Base-by-base conservation (phyloP, 2,329 filamentous ascomycete genomes). In the Phialophora macrospora region DNA sequence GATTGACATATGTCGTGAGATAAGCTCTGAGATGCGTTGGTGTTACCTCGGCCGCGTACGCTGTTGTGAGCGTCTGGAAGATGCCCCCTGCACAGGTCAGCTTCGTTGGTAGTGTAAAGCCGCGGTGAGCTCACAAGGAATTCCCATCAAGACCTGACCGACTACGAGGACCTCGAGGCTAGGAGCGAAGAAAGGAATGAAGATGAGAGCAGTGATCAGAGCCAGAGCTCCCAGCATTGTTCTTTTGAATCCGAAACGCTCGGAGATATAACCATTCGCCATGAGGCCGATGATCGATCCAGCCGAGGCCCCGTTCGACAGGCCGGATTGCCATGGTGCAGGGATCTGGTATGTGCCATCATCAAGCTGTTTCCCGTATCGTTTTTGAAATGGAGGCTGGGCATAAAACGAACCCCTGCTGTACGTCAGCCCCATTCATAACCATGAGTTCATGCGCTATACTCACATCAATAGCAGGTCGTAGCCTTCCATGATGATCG, bases 401-500 rank as follows among this genome's bases (percentile, higher is more conserved):
- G 74, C 78, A 80, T 87, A 93, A 74, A 95, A 92, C 77, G 93
- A 93, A 81, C 90, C 92, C 56, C 41, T 59, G 24, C 24, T n/a
- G 32, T 26, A 46, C 3, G 32, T n/a, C 4, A 44, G 11, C 24
- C 34, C 20, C 7, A 48, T 26, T 48, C 32, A 17, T 22, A 14
- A 20, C 14, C n/a, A 55, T 38, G 32, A 54, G 14, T 46, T 9
- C 11, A 22, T 8, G 34, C 17, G 14, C n/a, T 17, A 41, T 41
- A 58, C 57, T 51, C 28, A 60, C 41, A 60, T 60, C 41, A 60
- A 51, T 14, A 60, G 28, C 41, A 60, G 26, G 32, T 67, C 56
- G 48, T 62, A 69, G 38, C 91, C 92, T 77, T 96, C 92, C 93
- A 96, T 96, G 73, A 87, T 88, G 74, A 96, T 95, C 75, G 90